These are phyloP conservation scores for Cinnamomum micranthum DNA, from an alignment of 164 flowering plant species.

Conservation along the genomic window DNA sequence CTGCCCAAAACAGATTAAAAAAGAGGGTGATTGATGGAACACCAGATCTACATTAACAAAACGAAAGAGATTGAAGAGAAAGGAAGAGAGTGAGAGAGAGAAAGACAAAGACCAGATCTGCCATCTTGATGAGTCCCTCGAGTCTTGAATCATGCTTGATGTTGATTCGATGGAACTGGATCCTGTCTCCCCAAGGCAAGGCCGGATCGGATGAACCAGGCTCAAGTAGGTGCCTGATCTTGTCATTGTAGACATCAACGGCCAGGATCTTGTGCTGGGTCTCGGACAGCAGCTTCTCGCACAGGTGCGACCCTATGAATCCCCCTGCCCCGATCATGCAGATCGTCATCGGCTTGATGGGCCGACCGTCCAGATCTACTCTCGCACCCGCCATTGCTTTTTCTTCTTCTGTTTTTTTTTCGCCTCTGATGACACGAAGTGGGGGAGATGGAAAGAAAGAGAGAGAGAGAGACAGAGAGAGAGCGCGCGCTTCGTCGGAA, in stretches of 20 bases:
- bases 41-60: slow-evolving; percentile 9
- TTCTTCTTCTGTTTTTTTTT: not conserved
- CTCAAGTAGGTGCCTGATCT: slow-evolving; percentile 32
- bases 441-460: not conserved
- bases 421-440: not conserved
- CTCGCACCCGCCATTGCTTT: slow-evolving; percentile 6
- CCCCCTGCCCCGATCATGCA: slow-evolving; percentile 41
- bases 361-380: slow-evolving; percentile 32
- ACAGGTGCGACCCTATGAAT: slow-evolving; percentile 39
- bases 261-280: slow-evolving; percentile 29
- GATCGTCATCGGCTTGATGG: slow-evolving; percentile 26
- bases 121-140: slow-evolving; percentile 90
- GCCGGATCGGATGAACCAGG: slow-evolving; percentile 5
- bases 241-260: slow-evolving; percentile 32
- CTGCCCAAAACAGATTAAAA: slow-evolving; percentile 21
- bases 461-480: not conserved
- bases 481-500: not conserved
- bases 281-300: slow-evolving; percentile 32
- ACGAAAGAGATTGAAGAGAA: not conserved
- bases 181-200: slow-evolving; percentile 62
- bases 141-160: slow-evolving; percentile 95
- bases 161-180: slow-evolving; percentile 91
- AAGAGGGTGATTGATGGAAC: not conserved
- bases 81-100: not conserved
- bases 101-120: slow-evolving; percentile 72